Base-by-base conservation (phyloP, 139 green algal species). In the Yamagishiella unicocca region DNA sequence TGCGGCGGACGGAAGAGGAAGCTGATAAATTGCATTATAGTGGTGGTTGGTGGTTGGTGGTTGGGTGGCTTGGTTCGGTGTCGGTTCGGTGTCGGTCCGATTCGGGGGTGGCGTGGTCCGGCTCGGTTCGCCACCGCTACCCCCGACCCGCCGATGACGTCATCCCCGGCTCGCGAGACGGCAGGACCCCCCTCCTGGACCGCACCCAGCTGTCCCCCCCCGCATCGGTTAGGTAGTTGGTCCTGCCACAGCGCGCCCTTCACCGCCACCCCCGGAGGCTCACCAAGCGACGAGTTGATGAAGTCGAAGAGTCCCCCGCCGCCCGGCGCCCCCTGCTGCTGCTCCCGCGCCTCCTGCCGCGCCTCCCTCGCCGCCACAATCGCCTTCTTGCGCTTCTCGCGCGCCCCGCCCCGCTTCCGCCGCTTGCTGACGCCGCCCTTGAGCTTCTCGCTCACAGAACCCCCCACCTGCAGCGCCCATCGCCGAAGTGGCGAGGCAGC, bases 231-330 rank as follows among this genome's bases (percentile, higher is more conserved):
- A n/a, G n/a, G n/a, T n/a, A n/a, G n/a, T n/a, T n/a, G n/a, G n/a
- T n/a, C n/a, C n/a, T n/a, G n/a, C n/a, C n/a, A n/a, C n/a, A n/a
- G n/a, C n/a, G n/a, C 31, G 0, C 66, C 6, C 66, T 22, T 76
- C 38, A 53, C 68, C 68, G 17, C 21, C 37, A 10, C 58, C 37
- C 10, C 37, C 1, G 17, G 35, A 2, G 8, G 2, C 73, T 21
- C 25, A 84, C 81, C 81, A 24, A 87, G 35, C 9, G 81, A 87
- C 27, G 45, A n/a, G 66, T 87, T 87, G 22, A 87, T 79, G 45
- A 87, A 87, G 43, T 50, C 64, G 35, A 87, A 87, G 29, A 87
- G 64, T 0, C 81, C 81, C 21, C 64, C 62, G 33, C 66, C 66
- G 0, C 64, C 81, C 33, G 64, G 43, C 45, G 37, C 81, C 7